These are phyloP conservation scores for Alternaria postmessia DNA, from an alignment of 2,329 filamentous ascomycete genomes.

Conservation along the genomic window DNA sequence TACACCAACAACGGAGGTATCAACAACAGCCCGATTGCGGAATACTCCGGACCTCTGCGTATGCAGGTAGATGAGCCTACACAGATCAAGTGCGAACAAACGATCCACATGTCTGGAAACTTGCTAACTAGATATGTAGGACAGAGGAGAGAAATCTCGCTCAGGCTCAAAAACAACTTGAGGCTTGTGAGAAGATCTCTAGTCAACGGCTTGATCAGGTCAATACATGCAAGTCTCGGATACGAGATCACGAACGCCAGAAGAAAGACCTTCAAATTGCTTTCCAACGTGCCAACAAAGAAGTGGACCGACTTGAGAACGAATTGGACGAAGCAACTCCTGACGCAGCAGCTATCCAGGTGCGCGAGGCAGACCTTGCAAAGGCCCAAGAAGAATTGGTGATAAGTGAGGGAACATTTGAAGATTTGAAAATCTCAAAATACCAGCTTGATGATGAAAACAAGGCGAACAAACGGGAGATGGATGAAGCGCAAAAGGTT, in stretches of 20 bases:
- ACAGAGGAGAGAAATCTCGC: slow-evolving; percentile 57
- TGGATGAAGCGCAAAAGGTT: slow-evolving; percentile 41
- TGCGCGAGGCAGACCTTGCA: slow-evolving; percentile 15
- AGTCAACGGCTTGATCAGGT: slow-evolving; percentile 50
- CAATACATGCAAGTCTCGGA: slow-evolving; percentile 59
- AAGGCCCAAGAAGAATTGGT: slow-evolving; percentile 57
- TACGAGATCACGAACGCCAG: slow-evolving; percentile 60
- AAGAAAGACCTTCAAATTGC: slow-evolving; percentile 62
- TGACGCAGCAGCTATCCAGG: slow-evolving; percentile 65
- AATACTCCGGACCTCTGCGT: slow-evolving; percentile 65
- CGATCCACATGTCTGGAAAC: background rate
- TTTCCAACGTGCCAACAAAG: slow-evolving; percentile 68
- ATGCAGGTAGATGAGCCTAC: slow-evolving; percentile 80
- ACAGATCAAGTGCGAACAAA: slow-evolving; percentile 63
- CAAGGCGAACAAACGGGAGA: slow-evolving; percentile 35
- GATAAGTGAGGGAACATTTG: slow-evolving; percentile 62
- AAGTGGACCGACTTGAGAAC: slow-evolving; percentile 71
- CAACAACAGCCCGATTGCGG: slow-evolving; percentile 62
- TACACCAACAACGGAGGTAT: slow-evolving; percentile 54
- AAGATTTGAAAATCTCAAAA: slow-evolving; percentile 59
- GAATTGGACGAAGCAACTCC: slow-evolving; percentile 66
- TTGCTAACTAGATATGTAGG: slow-evolving; percentile 23
- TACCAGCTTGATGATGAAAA: slow-evolving; percentile 52
- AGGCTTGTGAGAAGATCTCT: slow-evolving; percentile 35
- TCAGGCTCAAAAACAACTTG: slow-evolving; percentile 57